These are phyloP conservation scores for Corchorus capsularis DNA, from an alignment of 345 rosid genomes.

Conservation along the genomic window DNA sequence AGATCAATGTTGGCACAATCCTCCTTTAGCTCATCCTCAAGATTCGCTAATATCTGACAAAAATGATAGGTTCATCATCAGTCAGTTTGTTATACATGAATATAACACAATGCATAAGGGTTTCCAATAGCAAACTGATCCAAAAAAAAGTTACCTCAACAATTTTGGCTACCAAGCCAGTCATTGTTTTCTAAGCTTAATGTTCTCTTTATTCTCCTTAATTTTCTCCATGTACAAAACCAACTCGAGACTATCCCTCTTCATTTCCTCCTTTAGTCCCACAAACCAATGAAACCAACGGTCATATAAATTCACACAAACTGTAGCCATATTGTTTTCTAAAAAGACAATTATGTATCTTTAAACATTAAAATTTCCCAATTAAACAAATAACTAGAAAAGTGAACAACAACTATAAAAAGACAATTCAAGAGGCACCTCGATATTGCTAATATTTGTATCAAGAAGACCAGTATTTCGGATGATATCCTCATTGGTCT, in stretches of 20 bases:
- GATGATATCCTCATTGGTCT: no score
- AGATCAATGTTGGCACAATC: slow-evolving; percentile 99
- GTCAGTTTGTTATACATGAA: not conserved
- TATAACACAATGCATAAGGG: not conserved
- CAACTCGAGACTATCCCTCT: slow-evolving; percentile 78
- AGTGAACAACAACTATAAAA: no score
- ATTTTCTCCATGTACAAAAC: slow-evolving; percentile 92
- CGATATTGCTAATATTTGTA: no score
- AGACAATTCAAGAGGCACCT: no score
- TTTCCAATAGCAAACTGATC: not conserved
- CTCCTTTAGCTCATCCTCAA: slow-evolving; percentile 98
- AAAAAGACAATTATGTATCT: no score
- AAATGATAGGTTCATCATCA: not conserved
- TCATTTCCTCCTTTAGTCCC: slow-evolving; percentile 76
- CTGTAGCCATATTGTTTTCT: not conserved
- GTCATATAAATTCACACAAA: not conserved
- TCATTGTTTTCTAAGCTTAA: slow-evolving; percentile 94
- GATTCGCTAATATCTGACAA: slow-evolving; percentile 88
- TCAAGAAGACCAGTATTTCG: no score
- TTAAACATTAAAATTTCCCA: no score
- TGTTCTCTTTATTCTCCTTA: slow-evolving; percentile 98
- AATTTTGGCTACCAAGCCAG: slow-evolving; percentile 93
- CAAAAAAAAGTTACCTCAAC: slow-evolving; percentile 65
- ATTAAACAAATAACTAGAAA: no score
- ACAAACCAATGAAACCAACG: not conserved